Base-by-base conservation (phyloP, 805 yeast species). In the Myxozyma monticola region DNA sequence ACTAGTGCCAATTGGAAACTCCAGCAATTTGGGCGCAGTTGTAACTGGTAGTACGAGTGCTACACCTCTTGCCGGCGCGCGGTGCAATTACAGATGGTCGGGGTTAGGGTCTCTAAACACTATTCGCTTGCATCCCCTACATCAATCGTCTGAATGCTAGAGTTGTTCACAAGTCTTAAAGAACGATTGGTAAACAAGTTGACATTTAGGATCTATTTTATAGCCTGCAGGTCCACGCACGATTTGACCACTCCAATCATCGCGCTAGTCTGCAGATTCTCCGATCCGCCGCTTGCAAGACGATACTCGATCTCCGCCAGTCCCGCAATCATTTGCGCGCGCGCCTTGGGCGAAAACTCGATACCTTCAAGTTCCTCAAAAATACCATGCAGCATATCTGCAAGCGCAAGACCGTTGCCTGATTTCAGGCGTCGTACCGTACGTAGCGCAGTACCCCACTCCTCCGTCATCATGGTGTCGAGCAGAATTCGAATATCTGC, bases 281-380 rank as follows among this genome's bases (percentile, higher is more conserved):
- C 96, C 64, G 83, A 86, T 1, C 98, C 97, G 8, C 99, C 99
- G 65, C 81, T 83, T 15, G 95, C 81, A 31, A 93, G 83, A 1
- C 95, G 84, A 67, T 90, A 91, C 70, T 93, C 99, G 21, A 93
- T 79, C 50, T 91, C 96, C 12, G 90, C 80, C 45, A 93, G 71
- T 1, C 88, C 88, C 56, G 78, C 76, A 49, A 88, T 71, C 4
- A 91, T 73, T 14, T 74, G 73, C 10, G 82, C 78, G 56, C 95
- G 74, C 1, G 93, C 81, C 25, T 68, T 66, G 1, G 78, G 74
- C 56, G 77, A 76, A 61, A 93, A 70, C 54, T 88, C 86, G 59
- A 83, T 81, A n/a, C 71, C 73, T 47, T 80, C 82, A 47, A 93
- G 70, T 15, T 85, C 79, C 31, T 81, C 84, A 4, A 86, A 79